Percentiles rank a stretch among this genome's conserved stretches.
phyloP scores from a whole-genome alignment of 805 yeast genomes.

The Suhomyces emberorum region DNA sequence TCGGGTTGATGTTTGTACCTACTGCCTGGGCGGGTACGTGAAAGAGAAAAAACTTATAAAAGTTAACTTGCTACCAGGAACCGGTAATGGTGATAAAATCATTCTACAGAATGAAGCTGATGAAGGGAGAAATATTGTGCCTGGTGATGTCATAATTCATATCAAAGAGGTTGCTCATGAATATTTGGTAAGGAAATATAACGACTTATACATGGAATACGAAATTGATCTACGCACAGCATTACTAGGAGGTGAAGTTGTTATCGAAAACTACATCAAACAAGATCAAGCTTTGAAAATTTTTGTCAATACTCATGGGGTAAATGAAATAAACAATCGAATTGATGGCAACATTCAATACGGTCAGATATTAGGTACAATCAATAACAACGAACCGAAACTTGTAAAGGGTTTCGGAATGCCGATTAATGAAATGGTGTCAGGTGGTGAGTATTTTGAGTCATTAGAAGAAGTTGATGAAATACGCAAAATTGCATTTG shows the following conservation, averaged over 20 bases:
- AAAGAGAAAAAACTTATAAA: slow-evolving; percentile 50
- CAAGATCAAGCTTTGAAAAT: slow-evolving; percentile 29
- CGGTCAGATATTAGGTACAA: slow-evolving; percentile 52
- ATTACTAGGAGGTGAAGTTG: slow-evolving; percentile 53
- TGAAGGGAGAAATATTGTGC: slow-evolving; percentile 53
- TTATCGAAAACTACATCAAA: slow-evolving; percentile 30
- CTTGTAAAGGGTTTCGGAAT: slow-evolving; percentile 54
- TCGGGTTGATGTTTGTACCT: slow-evolving; percentile 21
- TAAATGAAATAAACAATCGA: slow-evolving; percentile 10
- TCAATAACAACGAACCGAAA: slow-evolving; percentile 48
- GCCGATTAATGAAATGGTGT: slow-evolving; percentile 45
- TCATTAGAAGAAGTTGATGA: slow-evolving; percentile 13
- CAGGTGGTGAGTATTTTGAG: slow-evolving; percentile 26
- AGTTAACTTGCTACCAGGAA: slow-evolving; percentile 56
- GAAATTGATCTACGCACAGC: slow-evolving; percentile 53
- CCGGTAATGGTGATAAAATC: slow-evolving; percentile 48
- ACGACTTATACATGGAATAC: slow-evolving; percentile 43
- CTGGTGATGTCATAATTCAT: slow-evolving; percentile 66
- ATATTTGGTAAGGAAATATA: slow-evolving; percentile 39
- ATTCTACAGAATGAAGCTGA: slow-evolving; percentile 62
- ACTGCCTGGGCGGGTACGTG: slow-evolving; percentile 38
- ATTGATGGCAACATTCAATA: slow-evolving; percentile 19
- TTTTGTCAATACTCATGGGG: slow-evolving; percentile 36
- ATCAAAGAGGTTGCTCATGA: slow-evolving; percentile 41
- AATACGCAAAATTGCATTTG: slow-evolving; percentile 16